Percentiles rank a stretch among this genome's conserved stretches.
Conservation (phyloP, 2,329 filamentous ascomycete genomes). For the Hymenotorrendiella dingleyae region DNA sequence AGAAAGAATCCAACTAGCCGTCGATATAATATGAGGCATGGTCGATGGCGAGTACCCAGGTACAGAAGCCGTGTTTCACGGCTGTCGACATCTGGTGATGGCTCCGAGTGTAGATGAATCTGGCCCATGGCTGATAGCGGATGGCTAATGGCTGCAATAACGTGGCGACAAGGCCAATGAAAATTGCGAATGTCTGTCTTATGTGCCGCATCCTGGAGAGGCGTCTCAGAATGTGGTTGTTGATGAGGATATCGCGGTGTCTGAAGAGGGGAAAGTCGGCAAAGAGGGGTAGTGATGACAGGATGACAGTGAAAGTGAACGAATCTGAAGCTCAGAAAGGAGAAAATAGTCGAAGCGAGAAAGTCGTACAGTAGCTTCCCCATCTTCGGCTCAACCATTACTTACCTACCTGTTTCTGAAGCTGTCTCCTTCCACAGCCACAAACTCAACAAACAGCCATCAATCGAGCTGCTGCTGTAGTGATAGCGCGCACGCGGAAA, state of each 20-base stretch:
- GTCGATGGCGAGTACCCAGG: too few relatives aligned
- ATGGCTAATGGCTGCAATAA: not conserved
- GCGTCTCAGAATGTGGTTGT: not conserved
- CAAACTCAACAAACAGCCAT: too few relatives aligned
- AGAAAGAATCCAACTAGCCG: too few relatives aligned
- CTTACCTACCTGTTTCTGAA: too few relatives aligned
- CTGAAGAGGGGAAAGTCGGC: not conserved
- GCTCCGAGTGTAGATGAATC: not conserved
- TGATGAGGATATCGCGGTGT: too few relatives aligned
- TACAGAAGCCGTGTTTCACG: slow-evolving; percentile 5
- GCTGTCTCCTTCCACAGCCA: too few relatives aligned
- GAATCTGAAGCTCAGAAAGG: not conserved
- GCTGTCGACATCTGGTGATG: slow-evolving; percentile 5
- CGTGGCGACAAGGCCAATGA: slow-evolving; percentile 4
- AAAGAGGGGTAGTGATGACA: not conserved
- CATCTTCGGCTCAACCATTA: too few relatives aligned
- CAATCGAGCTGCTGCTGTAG: too few relatives aligned
- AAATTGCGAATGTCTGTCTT: not conserved
- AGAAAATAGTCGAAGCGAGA: not conserved
- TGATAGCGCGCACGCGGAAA: too few relatives aligned
- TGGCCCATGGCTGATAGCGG: not conserved
- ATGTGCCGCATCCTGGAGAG: not conserved
- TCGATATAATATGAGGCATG: too few relatives aligned
- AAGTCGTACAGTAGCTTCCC: not conserved
- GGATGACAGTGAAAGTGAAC: not conserved